These are phyloP conservation scores for Pseudogymnoascus sp. DNA, from an alignment of 2,329 filamentous ascomycete genomes.

Conservation along the genomic window DNA sequence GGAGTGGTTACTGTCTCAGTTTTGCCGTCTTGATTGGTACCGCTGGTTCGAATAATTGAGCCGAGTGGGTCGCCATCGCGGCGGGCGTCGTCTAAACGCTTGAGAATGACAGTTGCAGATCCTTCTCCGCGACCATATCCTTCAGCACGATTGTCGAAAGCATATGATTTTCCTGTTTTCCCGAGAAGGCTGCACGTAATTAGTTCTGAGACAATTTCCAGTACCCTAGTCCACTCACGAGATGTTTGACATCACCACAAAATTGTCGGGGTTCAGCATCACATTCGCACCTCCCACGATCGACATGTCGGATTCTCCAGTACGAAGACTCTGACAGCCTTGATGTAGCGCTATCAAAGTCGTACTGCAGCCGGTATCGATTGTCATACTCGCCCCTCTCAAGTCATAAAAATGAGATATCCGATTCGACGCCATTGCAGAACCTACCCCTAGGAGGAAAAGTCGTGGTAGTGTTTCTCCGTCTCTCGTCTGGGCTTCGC, in stretches of 20 bases:
- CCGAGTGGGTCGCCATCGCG: conserved; percentile 52
- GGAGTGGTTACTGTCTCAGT: conserved; percentile 52
- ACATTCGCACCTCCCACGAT: conserved; percentile 22
- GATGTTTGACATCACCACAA: too few species aligned
- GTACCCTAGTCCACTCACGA: too few species aligned
- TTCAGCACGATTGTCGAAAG: conserved; percentile 50
- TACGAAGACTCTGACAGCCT: conserved; percentile 36
- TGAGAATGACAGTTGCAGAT: conserved; percentile 50
- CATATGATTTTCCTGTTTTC: conserved; percentile 27
- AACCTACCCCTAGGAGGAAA: too few species aligned
- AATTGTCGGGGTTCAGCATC: conserved; percentile 16
- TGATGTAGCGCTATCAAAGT: conserved; percentile 38
- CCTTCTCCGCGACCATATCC: conserved; percentile 62
- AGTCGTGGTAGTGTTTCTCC: too few species aligned
- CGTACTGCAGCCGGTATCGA: conserved; percentile 12
- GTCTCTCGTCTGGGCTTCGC: too few species aligned
- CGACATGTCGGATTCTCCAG: conserved; percentile 32
- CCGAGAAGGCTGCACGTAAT: too few species aligned
- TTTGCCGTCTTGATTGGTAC: conserved; percentile 51
- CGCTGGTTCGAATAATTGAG: conserved; percentile 45
- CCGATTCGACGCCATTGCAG: too few species aligned
- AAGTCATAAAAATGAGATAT: too few species aligned
- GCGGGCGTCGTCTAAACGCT: conserved; percentile 51
- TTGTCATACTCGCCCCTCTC: too few species aligned
- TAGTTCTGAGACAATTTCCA: too few species aligned